These are phyloP conservation scores for Cladorrhinum samala DNA, from an alignment of 495 filamentous ascomycete species.

Conservation along the genomic window DNA sequence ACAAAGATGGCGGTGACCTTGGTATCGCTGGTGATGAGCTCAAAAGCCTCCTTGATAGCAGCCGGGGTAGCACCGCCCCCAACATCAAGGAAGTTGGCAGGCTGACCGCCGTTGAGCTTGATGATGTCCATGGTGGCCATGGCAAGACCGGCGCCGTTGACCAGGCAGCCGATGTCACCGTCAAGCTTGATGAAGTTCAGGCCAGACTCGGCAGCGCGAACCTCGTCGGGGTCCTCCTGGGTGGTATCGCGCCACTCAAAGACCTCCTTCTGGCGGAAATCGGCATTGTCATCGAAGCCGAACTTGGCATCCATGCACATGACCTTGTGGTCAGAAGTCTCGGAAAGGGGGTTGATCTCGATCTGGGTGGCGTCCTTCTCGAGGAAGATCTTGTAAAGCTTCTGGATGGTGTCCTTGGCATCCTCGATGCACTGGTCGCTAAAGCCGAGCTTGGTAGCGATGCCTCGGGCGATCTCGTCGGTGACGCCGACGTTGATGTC, in stretches of 20 bases:
- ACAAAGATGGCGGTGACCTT: constrained; percentile 99
- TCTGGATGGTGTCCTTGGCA: constrained; percentile 91
- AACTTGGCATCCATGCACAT: constrained; percentile 99
- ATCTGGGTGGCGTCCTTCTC: constrained; percentile 98
- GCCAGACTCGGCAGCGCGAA: constrained; percentile 86
- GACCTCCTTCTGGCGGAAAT: constrained; percentile 94
- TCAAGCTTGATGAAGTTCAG: constrained; percentile 99
- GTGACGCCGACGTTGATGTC: constrained; percentile 94
- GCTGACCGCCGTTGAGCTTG: constrained; percentile 94
- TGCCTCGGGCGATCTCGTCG: constrained; percentile 84
- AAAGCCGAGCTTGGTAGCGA: constrained; percentile 91
- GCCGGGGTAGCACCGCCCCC: constrained; percentile 94
- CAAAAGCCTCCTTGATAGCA: constrained; percentile 95
- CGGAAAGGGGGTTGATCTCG: constrained; percentile 96
- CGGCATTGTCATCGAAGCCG: constrained; percentile 95
- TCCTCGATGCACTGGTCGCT: constrained; percentile 93
- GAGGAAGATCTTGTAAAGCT: constrained; percentile 96
- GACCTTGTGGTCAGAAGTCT: constrained; percentile 95
- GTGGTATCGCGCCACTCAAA: constrained; percentile 89
- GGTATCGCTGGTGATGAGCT: constrained; percentile 94
- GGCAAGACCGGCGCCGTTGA: constrained; percentile 97
- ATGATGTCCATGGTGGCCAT: constrained; percentile 99
- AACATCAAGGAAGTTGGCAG: constrained; percentile 98
- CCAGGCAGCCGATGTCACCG: constrained; percentile 97
- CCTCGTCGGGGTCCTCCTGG: constrained; percentile 96